These are phyloP conservation scores for Ogataea pilisensis DNA, from an alignment of 805 yeast genomes.

Conservation along the genomic window DNA sequence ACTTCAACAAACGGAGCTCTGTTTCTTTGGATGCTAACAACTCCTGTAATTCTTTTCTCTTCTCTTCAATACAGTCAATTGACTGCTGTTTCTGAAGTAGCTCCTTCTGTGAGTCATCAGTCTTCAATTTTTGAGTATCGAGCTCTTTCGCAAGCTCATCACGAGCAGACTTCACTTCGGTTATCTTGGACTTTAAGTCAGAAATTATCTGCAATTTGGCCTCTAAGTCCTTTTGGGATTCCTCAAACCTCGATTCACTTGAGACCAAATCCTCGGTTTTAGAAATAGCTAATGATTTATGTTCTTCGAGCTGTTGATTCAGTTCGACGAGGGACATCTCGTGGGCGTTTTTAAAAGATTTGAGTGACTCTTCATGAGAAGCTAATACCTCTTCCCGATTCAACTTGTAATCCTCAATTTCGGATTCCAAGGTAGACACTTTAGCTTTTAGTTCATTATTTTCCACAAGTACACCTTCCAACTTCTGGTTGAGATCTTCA, in stretches of 20 bases:
- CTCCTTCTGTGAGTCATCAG: slow-evolving; percentile 2
- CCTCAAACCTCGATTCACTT: not conserved
- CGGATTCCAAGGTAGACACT: not conserved
- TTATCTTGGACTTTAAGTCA: no score
- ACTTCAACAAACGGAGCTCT: not conserved
- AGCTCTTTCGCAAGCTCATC: not conserved
- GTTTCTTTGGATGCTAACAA: not conserved
- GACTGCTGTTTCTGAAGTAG: not conserved
- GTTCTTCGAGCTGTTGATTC: not conserved
- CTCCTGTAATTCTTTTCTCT: not conserved
- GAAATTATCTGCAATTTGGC: not conserved
- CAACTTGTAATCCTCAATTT: not conserved
- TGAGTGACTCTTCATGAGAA: not conserved
- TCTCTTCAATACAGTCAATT: not conserved
- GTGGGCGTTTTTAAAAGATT: not conserved
- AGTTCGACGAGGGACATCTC: not conserved
- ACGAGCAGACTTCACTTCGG: not conserved
- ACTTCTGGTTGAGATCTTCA: slow-evolving; percentile 21
- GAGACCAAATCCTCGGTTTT: not conserved
- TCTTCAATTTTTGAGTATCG: not conserved
- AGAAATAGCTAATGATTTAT: not conserved
- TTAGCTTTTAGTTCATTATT: slow-evolving; percentile 2
- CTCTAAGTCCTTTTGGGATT: not conserved
- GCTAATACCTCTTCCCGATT: not conserved
- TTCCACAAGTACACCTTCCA: slow-evolving; percentile 6